These are phyloP conservation scores for Aspergillus sclerotioniger DNA, from an alignment of 495 filamentous ascomycete species.

Conservation along the genomic window DNA sequence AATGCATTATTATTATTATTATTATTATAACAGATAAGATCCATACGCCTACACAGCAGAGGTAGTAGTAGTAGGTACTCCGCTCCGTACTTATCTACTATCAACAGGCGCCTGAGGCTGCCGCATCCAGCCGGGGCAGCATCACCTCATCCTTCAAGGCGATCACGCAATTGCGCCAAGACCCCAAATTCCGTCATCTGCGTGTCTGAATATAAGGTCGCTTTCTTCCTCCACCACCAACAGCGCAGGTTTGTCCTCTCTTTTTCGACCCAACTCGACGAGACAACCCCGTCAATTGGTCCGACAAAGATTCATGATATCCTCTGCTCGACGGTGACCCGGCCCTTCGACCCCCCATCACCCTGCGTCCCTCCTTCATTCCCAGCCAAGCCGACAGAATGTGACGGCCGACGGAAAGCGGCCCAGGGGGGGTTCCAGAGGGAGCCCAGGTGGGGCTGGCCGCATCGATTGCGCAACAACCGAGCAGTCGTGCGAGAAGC, in stretches of 20 bases:
- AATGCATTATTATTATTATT: background rate
- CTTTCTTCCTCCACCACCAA: constrained; percentile 18
- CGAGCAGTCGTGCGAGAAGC: background rate
- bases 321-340: background rate
- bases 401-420: constrained; percentile 24
- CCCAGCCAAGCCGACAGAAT: constrained; percentile 3
- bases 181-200: constrained; percentile 19
- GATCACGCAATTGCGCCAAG: constrained; percentile 49
- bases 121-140: background rate
- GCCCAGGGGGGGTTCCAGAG: constrained; percentile 8
- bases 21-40: too few relatives aligned
- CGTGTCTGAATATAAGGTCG: constrained; percentile 30
- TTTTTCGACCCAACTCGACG: background rate
- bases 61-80: background rate
- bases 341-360: background rate
- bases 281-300: background rate
- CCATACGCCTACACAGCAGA: too few relatives aligned
- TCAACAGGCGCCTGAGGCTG: background rate
- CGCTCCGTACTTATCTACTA: too few relatives aligned
- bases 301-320: background rate
- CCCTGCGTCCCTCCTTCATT: background rate
- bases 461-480: constrained; percentile 18
- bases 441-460: constrained; percentile 15
- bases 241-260: constrained; percentile 10
- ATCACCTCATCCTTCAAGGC: constrained; percentile 13